Base-by-base conservation (phyloP, 345 rosid species). In the Diplotaxis tenuifolia region DNA sequence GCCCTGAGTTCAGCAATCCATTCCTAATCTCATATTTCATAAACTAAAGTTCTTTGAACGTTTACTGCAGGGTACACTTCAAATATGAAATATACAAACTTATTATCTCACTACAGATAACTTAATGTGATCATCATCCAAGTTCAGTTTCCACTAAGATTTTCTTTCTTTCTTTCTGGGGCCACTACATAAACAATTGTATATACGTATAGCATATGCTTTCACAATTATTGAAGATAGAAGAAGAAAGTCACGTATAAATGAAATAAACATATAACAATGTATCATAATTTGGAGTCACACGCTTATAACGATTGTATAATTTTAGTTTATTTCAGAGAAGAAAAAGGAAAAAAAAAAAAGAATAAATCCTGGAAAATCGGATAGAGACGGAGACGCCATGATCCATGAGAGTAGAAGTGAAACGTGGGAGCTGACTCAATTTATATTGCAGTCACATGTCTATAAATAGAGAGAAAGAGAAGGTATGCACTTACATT, bases 381-480 rank as follows among this genome's bases (percentile, higher is more conserved):
- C 0, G 3, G 64, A 73, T 18, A 57, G 36, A 59, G 78, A 74
- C 23, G 14, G 62, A 67, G 47, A 34, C 54, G 54, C 53, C 72
- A 67, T 20, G 61, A 67, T 34, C 0, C 15, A 67, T 14, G 55
- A 75, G 68, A 38, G 47, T 60, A 74, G 54, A 49, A 23, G 1
- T 50, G 68, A 75, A 72, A 75, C 74, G 68, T 75, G 0, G 49
- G 78, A 75, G 68, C 73, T 68, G 73, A 53, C 69, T 52, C 49
- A 36, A 12, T 36, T 23, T 57, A 8, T 32, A n/a, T 70, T 29
- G 15, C 19, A 31, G 11, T 71, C 28, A 31, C 22, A 56, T 49
- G 36, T 72, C 40, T 64, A 36, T 64, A 73, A 50, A 66, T 29
- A 66, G 34, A 50, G 20, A 63, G 47, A 62, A 14, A 18, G 54